A percentile compares a stretch with the other conserved stretches of the same genome.
These are phyloP conservation scores for Boletus sp. DNA, from an alignment of 768 basidiomycete species.

Conservation along the genomic window DNA sequence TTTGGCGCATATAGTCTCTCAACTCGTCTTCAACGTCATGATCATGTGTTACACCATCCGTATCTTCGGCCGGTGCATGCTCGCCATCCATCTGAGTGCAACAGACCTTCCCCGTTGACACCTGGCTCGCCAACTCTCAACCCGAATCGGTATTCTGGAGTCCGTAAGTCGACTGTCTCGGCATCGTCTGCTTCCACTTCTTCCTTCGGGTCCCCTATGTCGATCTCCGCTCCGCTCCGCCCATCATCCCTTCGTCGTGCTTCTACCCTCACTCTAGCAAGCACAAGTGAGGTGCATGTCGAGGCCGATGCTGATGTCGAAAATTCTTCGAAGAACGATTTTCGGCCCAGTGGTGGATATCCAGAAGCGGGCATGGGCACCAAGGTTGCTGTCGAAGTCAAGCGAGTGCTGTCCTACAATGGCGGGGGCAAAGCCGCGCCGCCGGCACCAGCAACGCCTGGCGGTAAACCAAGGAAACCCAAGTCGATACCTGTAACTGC, in stretches of 20 bases:
- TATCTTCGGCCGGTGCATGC: conserved; percentile 43
- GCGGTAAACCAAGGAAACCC: conserved; percentile 16
- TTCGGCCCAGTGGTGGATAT: conserved; percentile 14
- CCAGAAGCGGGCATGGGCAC: conserved; percentile 14
- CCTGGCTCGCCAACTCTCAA: conserved; percentile 64
- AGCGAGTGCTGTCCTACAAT: conserved; percentile 59
- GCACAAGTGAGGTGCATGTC: conserved; percentile 14
- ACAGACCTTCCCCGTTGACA: conserved; percentile 42
- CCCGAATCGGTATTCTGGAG: conserved; percentile 34
- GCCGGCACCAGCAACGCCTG: conserved; percentile 8
- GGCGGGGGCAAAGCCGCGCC: neutral
- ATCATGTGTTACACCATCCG: conserved; percentile 59
- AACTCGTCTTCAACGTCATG: conserved; percentile 62
- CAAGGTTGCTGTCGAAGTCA: conserved; percentile 24
- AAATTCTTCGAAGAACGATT: conserved; percentile 9
- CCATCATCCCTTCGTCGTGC: conserved; percentile 42
- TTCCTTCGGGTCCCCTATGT: conserved; percentile 37
- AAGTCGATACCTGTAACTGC: conserved; percentile 1
- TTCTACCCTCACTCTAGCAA: conserved; percentile 32
- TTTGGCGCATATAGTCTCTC: conserved; percentile 48
- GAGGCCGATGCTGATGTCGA: conserved; percentile 9
- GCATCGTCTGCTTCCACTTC: conserved; percentile 28
- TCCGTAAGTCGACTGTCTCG: conserved; percentile 31
- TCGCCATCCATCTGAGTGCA: conserved; percentile 23
- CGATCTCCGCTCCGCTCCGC: conserved; percentile 36